phyloP scores from a whole-genome alignment of 148 eudicot genomes.

The Diospyros lotus region DNA sequence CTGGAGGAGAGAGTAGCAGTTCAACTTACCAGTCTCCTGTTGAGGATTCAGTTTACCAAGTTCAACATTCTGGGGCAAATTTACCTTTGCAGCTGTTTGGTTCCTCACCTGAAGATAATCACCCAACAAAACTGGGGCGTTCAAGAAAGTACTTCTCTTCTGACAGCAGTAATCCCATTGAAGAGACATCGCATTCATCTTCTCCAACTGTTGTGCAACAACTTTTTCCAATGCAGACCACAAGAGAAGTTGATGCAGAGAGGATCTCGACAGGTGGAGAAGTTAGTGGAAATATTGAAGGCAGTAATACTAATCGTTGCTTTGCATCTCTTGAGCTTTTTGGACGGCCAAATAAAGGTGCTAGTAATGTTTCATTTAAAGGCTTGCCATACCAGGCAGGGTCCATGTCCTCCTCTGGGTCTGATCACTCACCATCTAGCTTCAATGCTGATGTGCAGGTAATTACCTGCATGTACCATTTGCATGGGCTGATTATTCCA shows the following conservation, averaged over 20 bases:
- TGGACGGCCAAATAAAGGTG: slow-evolving; percentile 21
- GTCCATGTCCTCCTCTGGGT: slow-evolving; percentile 49
- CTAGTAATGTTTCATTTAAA: slow-evolving; percentile 26
- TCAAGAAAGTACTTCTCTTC: slow-evolving; percentile 64
- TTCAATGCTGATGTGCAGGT: slow-evolving; percentile 50
- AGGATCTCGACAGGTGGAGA: slow-evolving; percentile 21
- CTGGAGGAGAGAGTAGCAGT: slow-evolving; percentile 56
- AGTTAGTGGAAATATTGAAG: slow-evolving; percentile 13
- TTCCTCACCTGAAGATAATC: slow-evolving; percentile 59
- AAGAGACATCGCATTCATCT: slow-evolving; percentile 42
- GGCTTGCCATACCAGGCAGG: slow-evolving; percentile 38
- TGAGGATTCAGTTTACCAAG: slow-evolving; percentile 60
- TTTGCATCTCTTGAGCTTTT: slow-evolving; percentile 38
- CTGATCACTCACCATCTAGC: slow-evolving; percentile 52
- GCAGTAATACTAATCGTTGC: slow-evolving; percentile 18
- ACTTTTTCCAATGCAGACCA: slow-evolving; percentile 39
- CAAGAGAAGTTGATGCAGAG: slow-evolving; percentile 25
- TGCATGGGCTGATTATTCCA: background rate
- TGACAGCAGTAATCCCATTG: slow-evolving; percentile 67
- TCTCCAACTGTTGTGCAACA: slow-evolving; percentile 46
- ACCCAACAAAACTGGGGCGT: slow-evolving; percentile 40
- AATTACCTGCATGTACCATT: background rate
- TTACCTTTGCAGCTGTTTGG: slow-evolving; percentile 58
- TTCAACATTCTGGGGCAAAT: slow-evolving; percentile 36
- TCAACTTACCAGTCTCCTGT: slow-evolving; percentile 60